phyloP scores from a whole-genome alignment of 345 rosid species.

The Citrus maxima region DNA sequence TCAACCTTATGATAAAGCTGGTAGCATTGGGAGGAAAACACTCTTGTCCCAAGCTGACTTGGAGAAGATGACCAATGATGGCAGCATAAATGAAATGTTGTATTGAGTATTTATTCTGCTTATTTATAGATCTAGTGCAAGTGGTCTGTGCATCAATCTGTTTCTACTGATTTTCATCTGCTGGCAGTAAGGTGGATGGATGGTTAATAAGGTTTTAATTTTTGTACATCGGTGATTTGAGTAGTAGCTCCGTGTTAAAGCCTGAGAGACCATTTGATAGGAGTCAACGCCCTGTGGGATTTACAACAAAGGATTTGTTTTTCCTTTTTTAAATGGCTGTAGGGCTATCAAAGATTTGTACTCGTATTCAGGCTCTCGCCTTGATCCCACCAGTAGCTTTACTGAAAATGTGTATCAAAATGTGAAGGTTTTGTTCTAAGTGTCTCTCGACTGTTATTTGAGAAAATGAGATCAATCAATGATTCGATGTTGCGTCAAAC shows the following conservation, averaged over 20 bases:
- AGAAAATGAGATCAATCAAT: too few species aligned
- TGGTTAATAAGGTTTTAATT: background rate
- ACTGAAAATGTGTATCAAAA: background rate
- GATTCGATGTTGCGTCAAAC: too few species aligned
- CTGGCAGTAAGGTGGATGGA: background rate
- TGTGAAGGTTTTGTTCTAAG: background rate
- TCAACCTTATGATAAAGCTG: constrained; percentile 83
- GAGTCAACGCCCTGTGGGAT: too few species aligned
- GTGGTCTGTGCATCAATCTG: background rate
- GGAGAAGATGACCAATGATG: constrained; percentile 70
- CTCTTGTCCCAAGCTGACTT: constrained; percentile 82
- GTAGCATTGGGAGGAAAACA: constrained; percentile 61
- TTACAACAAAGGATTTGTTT: too few species aligned
- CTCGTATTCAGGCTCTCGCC: background rate
- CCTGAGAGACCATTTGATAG: background rate
- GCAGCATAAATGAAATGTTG: constrained; percentile 41
- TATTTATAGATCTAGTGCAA: background rate
- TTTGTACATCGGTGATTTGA: background rate
- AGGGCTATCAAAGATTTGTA: background rate
- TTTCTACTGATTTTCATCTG: background rate
- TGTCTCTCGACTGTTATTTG: too few species aligned
- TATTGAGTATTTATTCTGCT: constrained; percentile 6
- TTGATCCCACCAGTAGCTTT: background rate
- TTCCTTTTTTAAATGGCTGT: too few species aligned
- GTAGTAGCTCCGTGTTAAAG: background rate